Evolutionary conservation across 2,329 filamentous ascomycete species (phyloP).

Genomic region (Verticillium nubilum): DNA sequence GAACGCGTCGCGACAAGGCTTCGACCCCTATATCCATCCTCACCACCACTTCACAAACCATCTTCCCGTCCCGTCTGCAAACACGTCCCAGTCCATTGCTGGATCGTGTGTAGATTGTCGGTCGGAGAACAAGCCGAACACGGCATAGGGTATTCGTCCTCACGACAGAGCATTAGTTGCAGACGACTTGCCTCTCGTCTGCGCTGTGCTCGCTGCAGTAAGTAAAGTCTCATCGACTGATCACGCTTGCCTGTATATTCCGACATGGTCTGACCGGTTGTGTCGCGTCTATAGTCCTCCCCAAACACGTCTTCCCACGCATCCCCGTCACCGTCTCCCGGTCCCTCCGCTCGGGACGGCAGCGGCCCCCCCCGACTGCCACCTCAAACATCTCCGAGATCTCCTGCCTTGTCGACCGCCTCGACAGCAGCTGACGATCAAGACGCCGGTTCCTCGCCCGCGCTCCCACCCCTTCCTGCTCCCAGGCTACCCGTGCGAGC

Average conservation of each 20-base stretch:
- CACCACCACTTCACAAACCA: background rate
- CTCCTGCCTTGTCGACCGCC: conserved; percentile 55
- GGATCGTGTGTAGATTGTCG: background rate
- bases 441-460: conserved; percentile 50
- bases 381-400: conserved; percentile 34
- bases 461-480: conserved; percentile 52
- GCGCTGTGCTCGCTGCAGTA: conserved; percentile 55
- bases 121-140: background rate
- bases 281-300: conserved; percentile 23
- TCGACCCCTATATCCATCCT: background rate
- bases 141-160: background rate
- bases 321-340: conserved; percentile 46
- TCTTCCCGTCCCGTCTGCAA: background rate
- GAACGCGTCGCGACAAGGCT: conserved; percentile 7
- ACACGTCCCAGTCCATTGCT: background rate
- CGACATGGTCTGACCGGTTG: background rate
- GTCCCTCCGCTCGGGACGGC: conserved; percentile 58
- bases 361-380: conserved; percentile 29
- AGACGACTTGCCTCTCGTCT: conserved; percentile 55
- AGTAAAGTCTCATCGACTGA: conserved; percentile 20
- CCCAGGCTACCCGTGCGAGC: conserved; percentile 54
- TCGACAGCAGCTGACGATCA: conserved; percentile 55
- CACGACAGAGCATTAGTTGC: conserved; percentile 47
- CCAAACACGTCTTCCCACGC: conserved; percentile 53
- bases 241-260: conserved; percentile 1